Conservation (phyloP, 2,329 filamentous ascomycete genomes). For the Aspergillus flavus region DNA sequence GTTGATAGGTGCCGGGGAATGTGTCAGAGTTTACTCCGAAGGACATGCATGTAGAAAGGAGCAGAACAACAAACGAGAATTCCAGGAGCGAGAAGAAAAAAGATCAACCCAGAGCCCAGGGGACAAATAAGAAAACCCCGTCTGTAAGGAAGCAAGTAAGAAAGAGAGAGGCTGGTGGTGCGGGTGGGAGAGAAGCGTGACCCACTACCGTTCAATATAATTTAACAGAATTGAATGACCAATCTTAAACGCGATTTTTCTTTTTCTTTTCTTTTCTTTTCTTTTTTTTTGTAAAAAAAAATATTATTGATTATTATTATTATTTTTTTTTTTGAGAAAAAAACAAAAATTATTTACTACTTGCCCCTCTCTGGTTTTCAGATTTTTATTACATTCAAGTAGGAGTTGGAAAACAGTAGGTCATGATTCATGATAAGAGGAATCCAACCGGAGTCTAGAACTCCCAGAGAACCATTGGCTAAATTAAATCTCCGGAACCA, state of each 20-base stretch:
- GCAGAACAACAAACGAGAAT: constrained; percentile 1
- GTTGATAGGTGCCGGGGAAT: constrained; percentile 1
- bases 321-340: too few relatives aligned
- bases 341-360: too few relatives aligned
- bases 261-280: too few relatives aligned
- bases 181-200: not conserved
- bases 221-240: not conserved
- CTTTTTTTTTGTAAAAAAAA: too few relatives aligned
- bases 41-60: constrained; percentile 8
- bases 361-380: too few relatives aligned
- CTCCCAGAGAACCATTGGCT: constrained; percentile 7
- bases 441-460: not conserved
- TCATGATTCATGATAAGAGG: not conserved
- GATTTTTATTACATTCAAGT: too few relatives aligned
- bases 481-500: constrained; percentile 5
- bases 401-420: not conserved
- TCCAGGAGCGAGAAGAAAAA: not conserved
- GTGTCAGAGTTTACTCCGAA: not conserved
- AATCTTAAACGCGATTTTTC: not conserved
- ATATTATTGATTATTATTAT: too few relatives aligned
- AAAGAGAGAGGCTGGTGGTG: constrained; percentile 21
- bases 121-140: not conserved
- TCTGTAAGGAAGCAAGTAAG: not conserved
- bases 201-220: not conserved
- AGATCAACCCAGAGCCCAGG: not conserved